Conservation (phyloP, 768 basidiomycete genomes). For the Pholiota conissans region DNA sequence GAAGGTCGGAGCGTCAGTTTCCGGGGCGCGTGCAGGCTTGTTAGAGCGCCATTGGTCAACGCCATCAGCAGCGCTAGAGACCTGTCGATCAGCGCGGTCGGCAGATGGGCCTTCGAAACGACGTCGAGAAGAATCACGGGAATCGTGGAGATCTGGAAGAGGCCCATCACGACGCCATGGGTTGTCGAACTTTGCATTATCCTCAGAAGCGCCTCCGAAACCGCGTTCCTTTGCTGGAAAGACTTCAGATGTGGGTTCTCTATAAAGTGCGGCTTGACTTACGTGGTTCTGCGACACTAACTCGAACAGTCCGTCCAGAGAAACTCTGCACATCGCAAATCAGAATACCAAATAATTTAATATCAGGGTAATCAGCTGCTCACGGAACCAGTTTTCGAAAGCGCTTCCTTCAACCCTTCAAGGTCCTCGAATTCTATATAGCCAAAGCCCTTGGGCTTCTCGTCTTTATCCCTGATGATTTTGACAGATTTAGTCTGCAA, state of each 20-base stretch:
- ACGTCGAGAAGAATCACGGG: slow-evolving; percentile 64
- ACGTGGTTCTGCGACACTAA: slow-evolving; percentile 97
- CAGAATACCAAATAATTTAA: not conserved
- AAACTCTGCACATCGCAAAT: slow-evolving; percentile 48
- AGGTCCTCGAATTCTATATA: slow-evolving; percentile 94
- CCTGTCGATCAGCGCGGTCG: slow-evolving; percentile 37
- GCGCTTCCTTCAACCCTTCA: slow-evolving; percentile 82
- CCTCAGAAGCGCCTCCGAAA: slow-evolving; percentile 57
- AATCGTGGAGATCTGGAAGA: slow-evolving; percentile 64
- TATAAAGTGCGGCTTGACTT: slow-evolving; percentile 36
- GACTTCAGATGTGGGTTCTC: slow-evolving; percentile 11
- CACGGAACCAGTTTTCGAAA: slow-evolving; percentile 71
- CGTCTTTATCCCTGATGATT: slow-evolving; percentile 90
- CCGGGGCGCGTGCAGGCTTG: slow-evolving; percentile 43
- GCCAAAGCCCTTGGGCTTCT: slow-evolving; percentile 97
- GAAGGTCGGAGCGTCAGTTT: slow-evolving; percentile 46
- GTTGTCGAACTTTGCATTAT: slow-evolving; percentile 79
- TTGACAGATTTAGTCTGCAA: slow-evolving; percentile 79
- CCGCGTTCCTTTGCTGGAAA: slow-evolving; percentile 72
- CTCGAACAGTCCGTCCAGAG: slow-evolving; percentile 78
- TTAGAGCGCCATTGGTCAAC: slow-evolving; percentile 73
- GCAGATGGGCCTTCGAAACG: slow-evolving; percentile 59
- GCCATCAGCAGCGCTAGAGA: slow-evolving; percentile 58
- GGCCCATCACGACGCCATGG: slow-evolving; percentile 90
- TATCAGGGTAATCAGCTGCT: slow-evolving; percentile 25